Base-by-base conservation (phyloP, 2,329 filamentous ascomycete genomes). In the Colletotrichum horii region DNA sequence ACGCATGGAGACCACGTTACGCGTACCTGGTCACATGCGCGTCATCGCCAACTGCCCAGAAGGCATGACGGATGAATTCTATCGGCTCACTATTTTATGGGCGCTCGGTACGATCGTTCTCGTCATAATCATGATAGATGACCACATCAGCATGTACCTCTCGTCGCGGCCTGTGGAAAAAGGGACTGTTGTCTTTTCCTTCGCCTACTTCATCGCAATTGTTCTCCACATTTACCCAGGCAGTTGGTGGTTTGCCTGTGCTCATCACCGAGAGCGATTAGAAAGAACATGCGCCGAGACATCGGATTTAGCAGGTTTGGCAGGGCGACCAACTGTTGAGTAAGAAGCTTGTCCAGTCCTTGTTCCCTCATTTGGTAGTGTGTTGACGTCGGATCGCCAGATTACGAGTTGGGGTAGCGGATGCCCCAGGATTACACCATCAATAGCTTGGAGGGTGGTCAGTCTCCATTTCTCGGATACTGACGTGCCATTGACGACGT, bases 221-320 rank as follows among this genome's bases (percentile, higher is more conserved):
- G 16, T 19, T 38, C 36, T 43, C 6, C n/a, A 6, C 19, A 11
- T 43, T 1, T 43, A 43, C 38, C 16, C 3, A 11, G 38, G 3
- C 16, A 1, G 0, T 8, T n/a, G 38, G 38, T 43, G 38, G 4
- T 9, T 5, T 5, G 38, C 0, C 11, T 4, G 1, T 48, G 38
- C 38, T 48, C 2, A 1, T 6, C 19, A 22, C 38, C 19, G 38
- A 48, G 11, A 22, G 6, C 0, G 0, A 48, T 12, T 48, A 19
- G 38, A 48, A 22, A 22, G 11, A 2, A 5, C 9, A 22, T 0
- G 22, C 1, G 38, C 6, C 11, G 3, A 12, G 19, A n/a, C 19
- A 22, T 0, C 38, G 0, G 9, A 9, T 4, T 3, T 48, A 12
- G 1, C 19, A 48, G 38, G 38, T 48, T 9, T 22, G 38, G 38